A percentile compares a stretch with the other conserved stretches of the same genome.
Evolutionary conservation across 169 alveolate species (phyloP).

Genomic region (Cryptosporidium viatorum): DNA sequence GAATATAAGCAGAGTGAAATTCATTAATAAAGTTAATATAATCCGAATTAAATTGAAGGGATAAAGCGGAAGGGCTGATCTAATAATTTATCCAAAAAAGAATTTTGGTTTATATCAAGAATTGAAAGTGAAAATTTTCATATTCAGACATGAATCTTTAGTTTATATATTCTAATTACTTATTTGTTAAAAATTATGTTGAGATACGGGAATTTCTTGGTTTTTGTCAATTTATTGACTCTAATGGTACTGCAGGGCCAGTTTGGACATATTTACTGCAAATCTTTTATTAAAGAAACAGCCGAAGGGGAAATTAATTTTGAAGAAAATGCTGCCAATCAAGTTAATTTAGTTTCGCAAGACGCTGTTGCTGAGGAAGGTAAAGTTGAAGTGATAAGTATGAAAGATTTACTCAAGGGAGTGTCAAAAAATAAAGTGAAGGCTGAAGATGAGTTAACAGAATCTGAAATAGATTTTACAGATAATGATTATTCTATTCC

Average conservation of each 20-base stretch:
- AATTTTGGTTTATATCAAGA: background rate
- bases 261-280: background rate
- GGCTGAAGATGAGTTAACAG: background rate
- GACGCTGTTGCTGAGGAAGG: background rate
- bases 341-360: background rate
- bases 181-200: background rate
- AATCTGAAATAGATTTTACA: background rate
- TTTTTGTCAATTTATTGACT: background rate
- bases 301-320: too few relatives aligned
- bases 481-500: slow-evolving; percentile 1
- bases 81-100: background rate
- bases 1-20: background rate
- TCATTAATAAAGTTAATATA: background rate
- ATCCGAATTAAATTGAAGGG: background rate
- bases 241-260: background rate
- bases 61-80: background rate
- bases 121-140: background rate
- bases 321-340: background rate
- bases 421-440: background rate
- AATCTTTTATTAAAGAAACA: background rate
- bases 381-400: background rate
- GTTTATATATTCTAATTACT: background rate
- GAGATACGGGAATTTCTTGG: background rate
- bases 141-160: background rate
- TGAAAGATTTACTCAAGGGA: background rate